A percentile compares a stretch with the other conserved stretches of the same genome.
Evolutionary conservation across 164 flowering plant genomes (phyloP).

Genomic region (Cinnamomum chago): DNA sequence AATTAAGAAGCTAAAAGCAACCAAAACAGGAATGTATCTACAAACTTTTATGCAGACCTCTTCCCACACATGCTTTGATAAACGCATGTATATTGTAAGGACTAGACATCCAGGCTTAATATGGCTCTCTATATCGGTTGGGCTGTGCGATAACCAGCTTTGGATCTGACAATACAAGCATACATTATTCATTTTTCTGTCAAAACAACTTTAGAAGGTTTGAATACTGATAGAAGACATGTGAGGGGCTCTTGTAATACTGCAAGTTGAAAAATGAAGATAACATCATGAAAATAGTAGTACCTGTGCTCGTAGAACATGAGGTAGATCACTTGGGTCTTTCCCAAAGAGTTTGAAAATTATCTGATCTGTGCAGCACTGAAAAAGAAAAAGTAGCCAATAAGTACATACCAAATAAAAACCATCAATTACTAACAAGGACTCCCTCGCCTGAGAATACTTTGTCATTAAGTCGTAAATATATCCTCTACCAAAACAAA

Average conservation of each 20-base stretch:
- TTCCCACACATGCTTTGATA: slow-evolving; percentile 47
- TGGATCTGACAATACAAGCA: slow-evolving; percentile 42
- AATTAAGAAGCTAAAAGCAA: not conserved
- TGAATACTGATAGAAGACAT: not conserved
- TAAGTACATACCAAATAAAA: not conserved
- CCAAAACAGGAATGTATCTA: not conserved
- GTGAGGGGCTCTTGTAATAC: not conserved
- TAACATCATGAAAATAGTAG: not conserved
- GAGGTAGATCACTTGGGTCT: slow-evolving; percentile 48
- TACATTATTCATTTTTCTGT: not conserved
- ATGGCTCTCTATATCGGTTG: slow-evolving; percentile 76
- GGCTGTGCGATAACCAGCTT: slow-evolving; percentile 74
- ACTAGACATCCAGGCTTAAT: slow-evolving; percentile 78
- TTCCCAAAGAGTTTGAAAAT: slow-evolving; percentile 58
- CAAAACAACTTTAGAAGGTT: not conserved
- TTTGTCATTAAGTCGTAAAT: too few species aligned
- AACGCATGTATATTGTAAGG: slow-evolving; percentile 55
- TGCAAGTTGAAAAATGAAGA: not conserved
- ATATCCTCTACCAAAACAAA: too few species aligned
- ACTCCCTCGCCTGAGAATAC: too few species aligned
- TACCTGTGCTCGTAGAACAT: slow-evolving; percentile 50
- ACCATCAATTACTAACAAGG: not conserved
- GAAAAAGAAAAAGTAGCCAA: slow-evolving; percentile 9
- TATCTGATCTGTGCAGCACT: slow-evolving; percentile 52
- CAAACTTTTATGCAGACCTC: slow-evolving; percentile 37